Evolutionary conservation across 2,329 filamentous ascomycete species (phyloP).

Genomic region (Didymella pinodella): DNA sequence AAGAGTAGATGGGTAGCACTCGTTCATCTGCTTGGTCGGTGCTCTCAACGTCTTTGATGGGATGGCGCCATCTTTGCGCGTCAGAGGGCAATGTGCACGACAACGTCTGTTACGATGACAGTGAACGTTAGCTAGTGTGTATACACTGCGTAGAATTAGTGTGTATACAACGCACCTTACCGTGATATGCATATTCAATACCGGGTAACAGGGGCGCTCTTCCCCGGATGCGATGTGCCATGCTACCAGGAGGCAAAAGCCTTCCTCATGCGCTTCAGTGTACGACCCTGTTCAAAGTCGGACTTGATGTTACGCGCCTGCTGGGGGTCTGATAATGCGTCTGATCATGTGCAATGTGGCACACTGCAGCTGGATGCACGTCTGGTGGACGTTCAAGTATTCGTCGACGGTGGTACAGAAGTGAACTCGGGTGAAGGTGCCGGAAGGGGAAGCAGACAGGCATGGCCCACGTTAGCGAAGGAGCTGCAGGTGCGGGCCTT

Average conservation of each 20-base stretch:
- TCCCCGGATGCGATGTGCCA: constrained; percentile 4
- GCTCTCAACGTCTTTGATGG: background rate
- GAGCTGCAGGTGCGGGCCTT: background rate
- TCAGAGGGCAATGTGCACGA: background rate
- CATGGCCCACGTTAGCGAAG: background rate
- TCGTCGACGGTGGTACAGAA: constrained; percentile 2
- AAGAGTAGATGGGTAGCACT: background rate
- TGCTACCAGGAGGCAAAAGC: constrained; percentile 1
- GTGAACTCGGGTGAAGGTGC: background rate
- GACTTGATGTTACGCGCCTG: background rate
- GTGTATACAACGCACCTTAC: constrained; percentile 4
- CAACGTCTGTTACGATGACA: background rate
- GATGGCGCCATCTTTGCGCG: constrained; percentile 1
- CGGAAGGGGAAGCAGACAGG: background rate
- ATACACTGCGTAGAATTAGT: constrained; percentile 2
- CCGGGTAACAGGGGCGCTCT: constrained; percentile 8
- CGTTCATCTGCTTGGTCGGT: background rate
- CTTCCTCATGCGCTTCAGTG: constrained; percentile 7
- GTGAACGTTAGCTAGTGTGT: constrained; percentile 9
- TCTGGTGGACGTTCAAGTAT: background rate
- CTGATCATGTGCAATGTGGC: background rate
- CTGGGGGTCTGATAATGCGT: background rate
- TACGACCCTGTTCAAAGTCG: background rate
- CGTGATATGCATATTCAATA: background rate
- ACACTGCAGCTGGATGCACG: background rate